phyloP scores from a whole-genome alignment of 140 eudicot genomes.

The Senecio squalidus region DNA sequence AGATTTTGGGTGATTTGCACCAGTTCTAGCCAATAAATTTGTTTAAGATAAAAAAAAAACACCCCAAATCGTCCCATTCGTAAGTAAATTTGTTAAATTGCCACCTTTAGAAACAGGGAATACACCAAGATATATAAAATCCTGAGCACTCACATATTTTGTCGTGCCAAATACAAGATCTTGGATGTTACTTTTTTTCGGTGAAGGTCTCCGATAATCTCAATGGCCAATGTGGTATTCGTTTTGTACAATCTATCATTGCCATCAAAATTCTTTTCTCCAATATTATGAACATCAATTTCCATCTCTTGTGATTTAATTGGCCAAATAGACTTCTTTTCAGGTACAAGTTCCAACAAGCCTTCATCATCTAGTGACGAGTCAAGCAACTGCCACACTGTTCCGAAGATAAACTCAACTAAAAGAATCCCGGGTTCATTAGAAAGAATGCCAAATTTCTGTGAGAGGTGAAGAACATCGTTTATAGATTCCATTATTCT shows the following conservation, averaged over 20 bases:
- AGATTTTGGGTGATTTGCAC: neutral
- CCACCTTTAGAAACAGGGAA: no score
- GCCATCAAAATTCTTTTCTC: slow-evolving; percentile 52
- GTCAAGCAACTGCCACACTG: slow-evolving; percentile 78
- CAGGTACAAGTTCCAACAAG: slow-evolving; percentile 64
- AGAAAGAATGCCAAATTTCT: slow-evolving; percentile 52
- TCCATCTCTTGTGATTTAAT: slow-evolving; percentile 58
- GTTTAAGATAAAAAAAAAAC: no score
- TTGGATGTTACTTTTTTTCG: slow-evolving; percentile 57
- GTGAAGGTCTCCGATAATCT: slow-evolving; percentile 60
- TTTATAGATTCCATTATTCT: slow-evolving; percentile 84
- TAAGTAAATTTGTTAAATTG: no score
- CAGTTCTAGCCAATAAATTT: no score
- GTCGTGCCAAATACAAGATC: slow-evolving; percentile 73
- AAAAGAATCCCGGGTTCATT: slow-evolving; percentile 67
- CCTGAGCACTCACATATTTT: slow-evolving; percentile 67
- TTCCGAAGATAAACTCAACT: slow-evolving; percentile 58
- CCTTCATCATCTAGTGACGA: slow-evolving; percentile 90
- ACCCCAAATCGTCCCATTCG: no score
- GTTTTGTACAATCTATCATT: slow-evolving; percentile 50
- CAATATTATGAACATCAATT: slow-evolving; percentile 43
- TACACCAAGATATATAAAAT: no score
- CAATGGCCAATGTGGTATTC: slow-evolving; percentile 77
- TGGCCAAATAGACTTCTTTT: slow-evolving; percentile 70
- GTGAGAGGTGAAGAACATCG: slow-evolving; percentile 51